Conservation (phyloP, 1,139 yeast genomes). For the Geotrichum cucujoidarum region DNA sequence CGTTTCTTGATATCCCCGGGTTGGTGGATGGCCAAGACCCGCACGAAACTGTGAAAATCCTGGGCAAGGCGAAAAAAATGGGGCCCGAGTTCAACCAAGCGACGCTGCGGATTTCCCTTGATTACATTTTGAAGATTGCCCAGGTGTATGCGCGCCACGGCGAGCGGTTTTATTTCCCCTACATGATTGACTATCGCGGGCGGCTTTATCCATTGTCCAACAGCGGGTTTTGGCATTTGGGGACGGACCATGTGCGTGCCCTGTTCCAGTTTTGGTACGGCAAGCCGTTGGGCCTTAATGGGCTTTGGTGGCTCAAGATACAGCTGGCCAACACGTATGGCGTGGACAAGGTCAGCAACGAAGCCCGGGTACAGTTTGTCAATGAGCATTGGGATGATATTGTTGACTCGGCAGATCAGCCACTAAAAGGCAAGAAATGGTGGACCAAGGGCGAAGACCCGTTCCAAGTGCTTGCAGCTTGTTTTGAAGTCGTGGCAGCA, state of each 20-base stretch:
- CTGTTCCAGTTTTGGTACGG: constrained; percentile 64
- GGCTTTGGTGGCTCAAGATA: constrained; percentile 60
- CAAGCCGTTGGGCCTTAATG: constrained; percentile 49
- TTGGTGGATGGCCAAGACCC: constrained; percentile 51
- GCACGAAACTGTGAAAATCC: constrained; percentile 45
- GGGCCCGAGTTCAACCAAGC: constrained; percentile 54
- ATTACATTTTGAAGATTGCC: constrained; percentile 71
- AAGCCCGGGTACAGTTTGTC: constrained; percentile 50
- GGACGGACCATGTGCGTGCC: constrained; percentile 60
- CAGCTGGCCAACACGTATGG: constrained; percentile 68
- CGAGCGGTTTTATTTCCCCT: constrained; percentile 80
- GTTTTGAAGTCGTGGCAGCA: constrained; percentile 47
- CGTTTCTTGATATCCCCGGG: constrained; percentile 72
- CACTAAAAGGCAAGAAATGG: constrained; percentile 44
- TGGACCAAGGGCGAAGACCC: constrained; percentile 66
- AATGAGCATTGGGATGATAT: constrained; percentile 48
- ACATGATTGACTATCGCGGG: constrained; percentile 79
- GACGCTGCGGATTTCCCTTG: constrained; percentile 43
- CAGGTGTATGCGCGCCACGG: constrained; percentile 52
- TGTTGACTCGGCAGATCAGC: constrained; percentile 48
- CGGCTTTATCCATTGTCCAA: constrained; percentile 73
- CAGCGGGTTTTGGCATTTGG: constrained; percentile 57
- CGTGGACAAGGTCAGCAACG: constrained; percentile 52
- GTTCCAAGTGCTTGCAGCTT: constrained; percentile 62
- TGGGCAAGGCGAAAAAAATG: constrained; percentile 56